These are phyloP conservation scores for Actinomortierella ambigua DNA, from an alignment of 371 early-diverging fungal genomes.

Conservation along the genomic window DNA sequence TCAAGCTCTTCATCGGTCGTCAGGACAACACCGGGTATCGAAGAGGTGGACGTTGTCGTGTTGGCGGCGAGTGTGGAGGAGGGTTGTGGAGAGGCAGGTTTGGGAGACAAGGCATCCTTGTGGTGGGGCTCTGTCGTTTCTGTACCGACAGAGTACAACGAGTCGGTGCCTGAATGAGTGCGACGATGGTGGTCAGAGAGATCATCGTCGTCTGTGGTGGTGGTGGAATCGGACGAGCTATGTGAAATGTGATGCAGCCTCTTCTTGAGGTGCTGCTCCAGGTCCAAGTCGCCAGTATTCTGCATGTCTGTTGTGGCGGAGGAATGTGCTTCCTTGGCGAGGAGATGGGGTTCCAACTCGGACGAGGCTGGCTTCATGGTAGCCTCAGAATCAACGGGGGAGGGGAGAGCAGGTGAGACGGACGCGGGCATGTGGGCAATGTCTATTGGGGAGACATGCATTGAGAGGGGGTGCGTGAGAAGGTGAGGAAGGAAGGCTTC, in stretches of 20 bases:
- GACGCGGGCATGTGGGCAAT: conserved; percentile 4
- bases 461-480: neutral
- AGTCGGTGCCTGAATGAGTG: conserved; percentile 25
- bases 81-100: neutral
- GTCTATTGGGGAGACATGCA: too few species aligned
- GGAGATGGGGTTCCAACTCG: too few species aligned
- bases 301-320: too few species aligned
- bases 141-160: conserved; percentile 32
- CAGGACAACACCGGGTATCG: conserved; percentile 1
- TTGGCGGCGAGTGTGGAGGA: neutral
- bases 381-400: too few species aligned
- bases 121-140: conserved; percentile 31
- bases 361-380: too few species aligned
- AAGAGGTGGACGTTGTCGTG: neutral
- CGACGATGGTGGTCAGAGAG: conserved; percentile 31
- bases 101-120: conserved; percentile 7
- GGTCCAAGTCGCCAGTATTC: too few species aligned
- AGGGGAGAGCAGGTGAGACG: conserved; percentile 6
- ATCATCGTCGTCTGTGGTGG: conserved; percentile 23
- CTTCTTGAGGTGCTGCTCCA: conserved; percentile 5
- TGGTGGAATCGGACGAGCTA: conserved; percentile 36
- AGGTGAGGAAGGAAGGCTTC: neutral
- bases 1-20: conserved; percentile 24
- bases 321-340: too few species aligned
- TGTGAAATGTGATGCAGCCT: conserved; percentile 32